These are phyloP conservation scores for Flaveria ramosissima DNA, from an alignment of 129 eudicot genomes.

Conservation along the genomic window DNA sequence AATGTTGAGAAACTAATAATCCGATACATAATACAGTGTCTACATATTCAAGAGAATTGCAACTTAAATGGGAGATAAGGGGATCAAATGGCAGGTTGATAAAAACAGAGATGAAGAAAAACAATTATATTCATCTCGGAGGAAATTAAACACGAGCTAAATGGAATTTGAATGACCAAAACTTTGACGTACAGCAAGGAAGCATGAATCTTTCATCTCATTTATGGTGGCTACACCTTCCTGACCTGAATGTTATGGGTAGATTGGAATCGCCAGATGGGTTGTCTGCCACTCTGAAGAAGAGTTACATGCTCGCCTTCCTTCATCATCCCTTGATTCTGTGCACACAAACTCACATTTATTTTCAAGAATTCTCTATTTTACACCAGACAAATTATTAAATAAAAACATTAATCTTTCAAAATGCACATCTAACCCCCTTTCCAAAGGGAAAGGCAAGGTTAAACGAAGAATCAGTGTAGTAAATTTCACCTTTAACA, in stretches of 20 bases:
- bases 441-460: neutral
- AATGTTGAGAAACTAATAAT: neutral
- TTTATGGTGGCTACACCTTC: constrained; percentile 52
- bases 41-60: constrained; percentile 30
- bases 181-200: constrained; percentile 20
- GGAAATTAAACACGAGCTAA: constrained; percentile 10
- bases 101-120: constrained; percentile 12
- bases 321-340: constrained; percentile 96
- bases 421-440: neutral
- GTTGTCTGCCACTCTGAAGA: constrained; percentile 89
- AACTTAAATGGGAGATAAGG: constrained; percentile 20
- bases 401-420: neutral
- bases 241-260: constrained; percentile 96
- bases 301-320: constrained; percentile 96
- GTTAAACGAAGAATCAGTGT: neutral
- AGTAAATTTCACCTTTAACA: constrained; percentile 57
- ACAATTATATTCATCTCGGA: constrained; percentile 11
- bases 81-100: constrained; percentile 6
- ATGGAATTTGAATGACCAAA: constrained; percentile 17
- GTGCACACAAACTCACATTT: constrained; percentile 22
- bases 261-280: constrained; percentile 94
- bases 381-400: neutral
- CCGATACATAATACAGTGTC: constrained; percentile 21
- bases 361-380: constrained; percentile 7
- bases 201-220: constrained; percentile 16